Evolutionary conservation across 768 basidiomycete genomes (phyloP).

Genomic region (Suillus clintonianus): DNA sequence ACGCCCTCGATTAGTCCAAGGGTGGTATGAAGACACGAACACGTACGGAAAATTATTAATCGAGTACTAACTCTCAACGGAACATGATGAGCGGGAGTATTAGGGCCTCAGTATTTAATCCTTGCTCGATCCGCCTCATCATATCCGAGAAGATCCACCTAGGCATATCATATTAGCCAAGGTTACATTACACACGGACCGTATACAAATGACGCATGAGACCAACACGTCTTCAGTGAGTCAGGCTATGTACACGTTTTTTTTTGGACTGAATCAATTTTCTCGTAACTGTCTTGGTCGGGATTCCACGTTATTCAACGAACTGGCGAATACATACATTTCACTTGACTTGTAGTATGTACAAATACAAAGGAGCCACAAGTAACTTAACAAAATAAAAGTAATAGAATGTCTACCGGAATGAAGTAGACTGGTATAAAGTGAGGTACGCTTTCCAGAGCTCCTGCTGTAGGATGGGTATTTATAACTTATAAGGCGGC

Average conservation of each 20-base stretch:
- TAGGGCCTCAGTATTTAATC: neutral
- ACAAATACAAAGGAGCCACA: neutral
- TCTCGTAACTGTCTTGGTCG: neutral
- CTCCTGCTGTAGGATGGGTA: neutral
- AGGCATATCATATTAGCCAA: neutral
- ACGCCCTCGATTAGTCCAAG: no score
- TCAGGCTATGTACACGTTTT: neutral
- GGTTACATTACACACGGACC: neutral
- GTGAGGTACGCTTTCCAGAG: neutral
- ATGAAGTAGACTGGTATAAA: neutral
- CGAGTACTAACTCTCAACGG: neutral
- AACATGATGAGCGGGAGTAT: neutral
- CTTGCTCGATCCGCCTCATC: neutral
- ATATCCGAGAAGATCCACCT: neutral
- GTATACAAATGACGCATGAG: neutral
- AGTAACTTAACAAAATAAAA: neutral
- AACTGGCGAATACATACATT: neutral
- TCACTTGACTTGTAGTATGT: neutral
- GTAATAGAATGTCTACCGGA: neutral
- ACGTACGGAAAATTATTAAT: neutral
- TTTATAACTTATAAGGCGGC: neutral
- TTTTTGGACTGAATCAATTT: neutral
- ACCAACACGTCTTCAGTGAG: neutral
- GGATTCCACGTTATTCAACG: neutral
- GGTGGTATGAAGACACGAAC: neutral